Conservation (phyloP, 2,329 filamentous ascomycete species). For the Pseudogymnoascus sp. region DNA sequence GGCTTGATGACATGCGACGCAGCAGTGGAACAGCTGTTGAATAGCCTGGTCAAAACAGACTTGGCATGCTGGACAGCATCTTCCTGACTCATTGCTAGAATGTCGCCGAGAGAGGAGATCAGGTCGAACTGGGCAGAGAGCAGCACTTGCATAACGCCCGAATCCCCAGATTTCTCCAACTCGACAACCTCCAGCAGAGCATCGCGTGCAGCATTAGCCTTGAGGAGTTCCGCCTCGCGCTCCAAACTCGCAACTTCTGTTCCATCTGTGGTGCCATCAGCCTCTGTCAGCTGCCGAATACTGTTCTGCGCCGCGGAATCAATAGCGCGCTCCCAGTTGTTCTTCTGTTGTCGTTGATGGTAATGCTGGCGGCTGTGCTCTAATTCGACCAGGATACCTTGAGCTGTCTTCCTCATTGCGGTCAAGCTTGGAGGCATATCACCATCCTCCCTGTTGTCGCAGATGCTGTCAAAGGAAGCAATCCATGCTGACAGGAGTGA, state of each 20-base stretch:
- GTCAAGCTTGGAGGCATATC: conserved; percentile 61
- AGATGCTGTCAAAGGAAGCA: conserved; percentile 78
- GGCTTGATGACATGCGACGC: conserved; percentile 83
- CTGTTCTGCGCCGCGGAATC: conserved; percentile 84
- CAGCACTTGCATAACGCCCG: conserved; percentile 69
- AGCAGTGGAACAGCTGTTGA: conserved; percentile 66
- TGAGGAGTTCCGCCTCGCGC: conserved; percentile 79
- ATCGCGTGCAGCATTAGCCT: conserved; percentile 73
- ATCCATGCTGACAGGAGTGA: conserved; percentile 85
- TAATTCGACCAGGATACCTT: conserved; percentile 80
- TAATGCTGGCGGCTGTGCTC: conserved; percentile 87
- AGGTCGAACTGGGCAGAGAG: conserved; percentile 90
- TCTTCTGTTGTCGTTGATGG: conserved; percentile 72
- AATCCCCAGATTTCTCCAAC: conserved; percentile 73
- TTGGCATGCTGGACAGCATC: conserved; percentile 77
- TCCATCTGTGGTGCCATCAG: conserved; percentile 53
- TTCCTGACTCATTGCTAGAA: conserved; percentile 72
- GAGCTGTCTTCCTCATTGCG: conserved; percentile 77
- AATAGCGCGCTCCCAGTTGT: conserved; percentile 78
- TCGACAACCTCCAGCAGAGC: conserved; percentile 69
- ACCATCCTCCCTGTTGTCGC: conserved; percentile 56
- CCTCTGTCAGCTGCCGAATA: conserved; percentile 68
- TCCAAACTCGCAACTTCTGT: conserved; percentile 64
- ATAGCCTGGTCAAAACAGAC: conserved; percentile 64
- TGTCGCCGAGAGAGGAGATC: conserved; percentile 71